phyloP scores from a whole-genome alignment of 306 rosid genomes.

The Mimosa bimucronata region DNA sequence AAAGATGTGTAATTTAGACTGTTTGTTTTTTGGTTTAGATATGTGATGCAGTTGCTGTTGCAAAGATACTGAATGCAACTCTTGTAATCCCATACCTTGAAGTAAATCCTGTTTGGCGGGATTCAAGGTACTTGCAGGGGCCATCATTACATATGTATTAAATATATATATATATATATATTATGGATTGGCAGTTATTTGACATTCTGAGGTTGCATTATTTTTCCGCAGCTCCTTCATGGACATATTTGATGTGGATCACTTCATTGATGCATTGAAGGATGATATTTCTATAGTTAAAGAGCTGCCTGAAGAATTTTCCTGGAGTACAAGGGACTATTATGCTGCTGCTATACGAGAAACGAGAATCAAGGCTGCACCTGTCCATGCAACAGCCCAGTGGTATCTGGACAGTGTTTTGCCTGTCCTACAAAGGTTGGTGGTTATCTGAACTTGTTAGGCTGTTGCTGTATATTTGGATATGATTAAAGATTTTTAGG shows the following conservation, averaged over 20 bases:
- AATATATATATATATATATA: background rate
- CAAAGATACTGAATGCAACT: slow-evolving; percentile 67
- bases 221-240: slow-evolving; percentile 59
- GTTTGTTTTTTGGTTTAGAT: background rate
- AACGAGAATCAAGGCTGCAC: slow-evolving; percentile 69
- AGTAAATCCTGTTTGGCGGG: slow-evolving; percentile 75
- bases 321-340: slow-evolving; percentile 75
- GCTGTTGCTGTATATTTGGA: slow-evolving; percentile 22
- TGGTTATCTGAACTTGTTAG: slow-evolving; percentile 37
- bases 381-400: slow-evolving; percentile 68
- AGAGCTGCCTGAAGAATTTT: slow-evolving; percentile 66
- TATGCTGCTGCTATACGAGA: slow-evolving; percentile 64
- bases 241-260: slow-evolving; percentile 76
- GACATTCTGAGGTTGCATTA: background rate
- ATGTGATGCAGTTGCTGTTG: slow-evolving; percentile 35
- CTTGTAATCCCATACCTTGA: slow-evolving; percentile 67
- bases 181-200: slow-evolving; percentile 2
- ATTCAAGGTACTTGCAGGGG: slow-evolving; percentile 51
- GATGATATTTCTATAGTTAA: slow-evolving; percentile 64
- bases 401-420: slow-evolving; percentile 72
- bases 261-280: slow-evolving; percentile 64
- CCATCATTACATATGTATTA: background rate
- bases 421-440: slow-evolving; percentile 81
- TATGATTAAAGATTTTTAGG: background rate
- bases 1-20: background rate